Percentiles rank a stretch among this genome's conserved stretches.
phyloP scores from a whole-genome alignment of 345 rosid species.

The Eucalyptus rudis region DNA sequence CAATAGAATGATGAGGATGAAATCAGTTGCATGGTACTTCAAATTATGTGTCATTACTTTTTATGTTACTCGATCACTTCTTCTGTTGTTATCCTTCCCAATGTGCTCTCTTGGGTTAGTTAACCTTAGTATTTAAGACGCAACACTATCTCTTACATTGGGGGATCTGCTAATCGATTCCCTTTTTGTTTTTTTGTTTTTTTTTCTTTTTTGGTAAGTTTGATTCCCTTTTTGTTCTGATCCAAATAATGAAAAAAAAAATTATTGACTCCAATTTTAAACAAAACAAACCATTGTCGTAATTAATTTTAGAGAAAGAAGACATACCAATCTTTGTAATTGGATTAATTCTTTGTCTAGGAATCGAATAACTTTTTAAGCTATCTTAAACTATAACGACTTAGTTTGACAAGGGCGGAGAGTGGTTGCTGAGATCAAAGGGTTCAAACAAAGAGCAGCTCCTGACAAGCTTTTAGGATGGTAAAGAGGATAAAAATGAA shows the following conservation, averaged over 20 bases:
- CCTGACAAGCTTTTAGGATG: no score
- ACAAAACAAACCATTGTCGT: background rate
- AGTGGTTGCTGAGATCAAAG: no score
- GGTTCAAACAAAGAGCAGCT: rapidly evolving
- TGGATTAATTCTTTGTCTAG: background rate
- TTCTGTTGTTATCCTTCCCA: background rate
- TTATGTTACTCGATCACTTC: background rate
- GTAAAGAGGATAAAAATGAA: no score
- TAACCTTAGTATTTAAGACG: background rate
- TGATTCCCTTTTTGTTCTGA: background rate
- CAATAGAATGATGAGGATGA: background rate
- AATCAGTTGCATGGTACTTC: background rate
- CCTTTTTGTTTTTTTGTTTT: no score
- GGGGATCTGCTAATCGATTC: background rate
- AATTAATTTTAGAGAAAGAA: background rate
- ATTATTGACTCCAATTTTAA: background rate
- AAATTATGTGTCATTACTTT: no score
- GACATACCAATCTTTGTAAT: background rate
- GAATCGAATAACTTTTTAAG: background rate
- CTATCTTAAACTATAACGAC: background rate
- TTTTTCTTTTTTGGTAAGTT: no score
- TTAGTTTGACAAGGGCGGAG: rapidly evolving
- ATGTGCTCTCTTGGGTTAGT: background rate
- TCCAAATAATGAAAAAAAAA: background rate
- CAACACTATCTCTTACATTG: background rate